Conservation (phyloP, 1,284 basidiomycete species). For the Polyporus tsugae region DNA sequence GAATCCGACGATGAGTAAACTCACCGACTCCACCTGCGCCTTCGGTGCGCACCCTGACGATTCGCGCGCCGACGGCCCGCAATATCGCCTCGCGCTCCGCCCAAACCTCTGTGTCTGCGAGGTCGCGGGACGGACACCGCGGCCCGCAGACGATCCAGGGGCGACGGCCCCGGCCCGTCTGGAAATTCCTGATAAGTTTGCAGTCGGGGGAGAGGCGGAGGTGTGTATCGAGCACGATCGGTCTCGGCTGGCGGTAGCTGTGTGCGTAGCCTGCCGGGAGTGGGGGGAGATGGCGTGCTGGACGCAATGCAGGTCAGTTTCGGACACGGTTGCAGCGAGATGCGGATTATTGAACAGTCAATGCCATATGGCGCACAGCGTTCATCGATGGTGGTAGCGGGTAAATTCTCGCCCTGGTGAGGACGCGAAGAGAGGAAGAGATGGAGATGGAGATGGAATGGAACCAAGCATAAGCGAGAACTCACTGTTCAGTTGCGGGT, state of each 20-base stretch:
- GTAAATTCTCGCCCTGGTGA: neutral
- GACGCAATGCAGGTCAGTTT: slow-evolving; percentile 1
- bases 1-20: slow-evolving; percentile 32
- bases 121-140: neutral
- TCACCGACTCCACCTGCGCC: slow-evolving; percentile 24
- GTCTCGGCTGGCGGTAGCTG: slow-evolving; percentile 68
- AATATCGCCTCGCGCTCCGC: slow-evolving; percentile 52
- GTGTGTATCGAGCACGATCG: slow-evolving; percentile 84
- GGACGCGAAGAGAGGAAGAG: neutral
- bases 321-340: neutral
- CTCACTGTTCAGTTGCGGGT: slow-evolving; percentile 93
- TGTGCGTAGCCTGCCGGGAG: slow-evolving; percentile 46
- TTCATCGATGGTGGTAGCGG: neutral
- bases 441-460: slow-evolving; percentile 3
- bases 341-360: neutral
- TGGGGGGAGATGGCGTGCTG: slow-evolving; percentile 67
- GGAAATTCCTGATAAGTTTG: slow-evolving; percentile 80
- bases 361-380: slow-evolving; percentile 1
- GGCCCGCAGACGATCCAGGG: slow-evolving; percentile 78
- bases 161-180: slow-evolving; percentile 64
- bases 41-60: slow-evolving; percentile 51
- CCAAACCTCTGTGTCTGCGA: slow-evolving; percentile 43
- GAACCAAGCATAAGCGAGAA: slow-evolving; percentile 17
- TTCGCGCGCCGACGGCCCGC: slow-evolving; percentile 56
- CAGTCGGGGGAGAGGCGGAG: slow-evolving; percentile 74